A percentile compares a stretch with the other conserved stretches of the same genome.
Conservation (phyloP, 345 rosid species). For the Camelina sativa region DNA sequence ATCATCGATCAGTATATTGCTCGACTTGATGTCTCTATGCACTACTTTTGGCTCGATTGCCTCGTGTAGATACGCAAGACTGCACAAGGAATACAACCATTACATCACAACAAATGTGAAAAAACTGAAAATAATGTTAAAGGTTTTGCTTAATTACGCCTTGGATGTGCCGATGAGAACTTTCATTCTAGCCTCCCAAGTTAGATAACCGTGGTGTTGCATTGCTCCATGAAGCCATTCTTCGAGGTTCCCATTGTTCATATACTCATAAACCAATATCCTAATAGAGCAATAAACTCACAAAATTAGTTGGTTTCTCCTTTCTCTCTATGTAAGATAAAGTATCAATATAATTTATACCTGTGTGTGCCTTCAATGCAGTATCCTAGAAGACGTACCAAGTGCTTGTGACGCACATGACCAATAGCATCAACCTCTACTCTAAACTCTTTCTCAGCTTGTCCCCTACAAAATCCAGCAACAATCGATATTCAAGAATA, state of each 20-base stretch:
- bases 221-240: constrained; percentile 92
- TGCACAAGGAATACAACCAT: constrained; percentile 35
- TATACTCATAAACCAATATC: constrained; percentile 85
- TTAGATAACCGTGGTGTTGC: constrained; percentile 68
- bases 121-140: neutral
- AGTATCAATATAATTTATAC: constrained; percentile 38
- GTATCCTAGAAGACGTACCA: constrained; percentile 92
- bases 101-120: neutral
- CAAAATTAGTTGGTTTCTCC: constrained; percentile 18
- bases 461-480: constrained; percentile 62
- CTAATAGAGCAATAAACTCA: constrained; percentile 47
- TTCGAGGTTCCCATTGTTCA: constrained; percentile 89
- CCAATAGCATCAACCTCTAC: constrained; percentile 97
- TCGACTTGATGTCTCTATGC: constrained; percentile 95
- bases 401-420: constrained; percentile 91
- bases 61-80: constrained; percentile 95
- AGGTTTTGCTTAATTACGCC: constrained; percentile 61
- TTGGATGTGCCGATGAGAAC: constrained; percentile 83
- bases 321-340: constrained; percentile 46
- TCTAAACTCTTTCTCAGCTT: constrained; percentile 93
- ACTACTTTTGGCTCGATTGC: constrained; percentile 99
- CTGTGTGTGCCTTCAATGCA: constrained; percentile 96
- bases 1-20: constrained; percentile 88
- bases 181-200: constrained; percentile 92
- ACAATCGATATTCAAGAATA: constrained; percentile 14